Conservation (phyloP, 805 yeast species). For the Sugiyamaella valdiviana region DNA sequence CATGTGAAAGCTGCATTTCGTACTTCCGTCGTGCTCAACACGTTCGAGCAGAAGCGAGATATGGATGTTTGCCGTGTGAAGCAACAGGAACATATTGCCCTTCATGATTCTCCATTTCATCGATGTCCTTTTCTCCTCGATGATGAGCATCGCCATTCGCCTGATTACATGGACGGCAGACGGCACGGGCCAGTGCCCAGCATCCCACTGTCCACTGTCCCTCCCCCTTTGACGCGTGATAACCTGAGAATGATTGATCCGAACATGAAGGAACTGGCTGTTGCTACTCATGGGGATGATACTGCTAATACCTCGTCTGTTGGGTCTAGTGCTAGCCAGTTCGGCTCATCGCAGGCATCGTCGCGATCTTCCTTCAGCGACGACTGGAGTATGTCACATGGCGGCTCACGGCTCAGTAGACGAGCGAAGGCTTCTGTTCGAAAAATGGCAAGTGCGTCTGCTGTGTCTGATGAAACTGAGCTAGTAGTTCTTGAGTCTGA, state of each 20-base stretch:
- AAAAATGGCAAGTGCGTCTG: not conserved
- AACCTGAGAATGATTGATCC: slow-evolving; percentile 39
- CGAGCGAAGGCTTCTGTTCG: not conserved
- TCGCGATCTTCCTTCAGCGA: not conserved
- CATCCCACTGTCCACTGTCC: slow-evolving; percentile 55
- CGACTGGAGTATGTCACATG: not conserved
- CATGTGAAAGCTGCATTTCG: slow-evolving; percentile 35
- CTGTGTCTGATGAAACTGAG: not conserved
- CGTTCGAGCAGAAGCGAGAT: slow-evolving; percentile 50
- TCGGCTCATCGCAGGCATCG: not conserved
- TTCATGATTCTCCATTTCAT: slow-evolving; percentile 80
- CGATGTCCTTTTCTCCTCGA: slow-evolving; percentile 67
- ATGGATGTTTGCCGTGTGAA: slow-evolving; percentile 39
- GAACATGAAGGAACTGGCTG: slow-evolving; percentile 16
- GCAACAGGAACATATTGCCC: slow-evolving; percentile 61
- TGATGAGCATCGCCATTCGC: slow-evolving; percentile 39
- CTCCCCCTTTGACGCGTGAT: slow-evolving; percentile 50
- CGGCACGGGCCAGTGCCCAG: slow-evolving; percentile 53
- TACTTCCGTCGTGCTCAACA: slow-evolving; percentile 56
- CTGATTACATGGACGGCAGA: slow-evolving; percentile 37
- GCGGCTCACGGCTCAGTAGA: not conserved
- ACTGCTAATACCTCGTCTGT: slow-evolving; percentile 12
- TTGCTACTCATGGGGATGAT: slow-evolving; percentile 14
- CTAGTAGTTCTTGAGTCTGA: not conserved
- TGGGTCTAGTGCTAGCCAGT: slow-evolving; percentile 8